A percentile compares a stretch with the other conserved stretches of the same genome.
phyloP scores from a whole-genome alignment of 805 yeast species.

The Nakazawaea ishiwadae region DNA sequence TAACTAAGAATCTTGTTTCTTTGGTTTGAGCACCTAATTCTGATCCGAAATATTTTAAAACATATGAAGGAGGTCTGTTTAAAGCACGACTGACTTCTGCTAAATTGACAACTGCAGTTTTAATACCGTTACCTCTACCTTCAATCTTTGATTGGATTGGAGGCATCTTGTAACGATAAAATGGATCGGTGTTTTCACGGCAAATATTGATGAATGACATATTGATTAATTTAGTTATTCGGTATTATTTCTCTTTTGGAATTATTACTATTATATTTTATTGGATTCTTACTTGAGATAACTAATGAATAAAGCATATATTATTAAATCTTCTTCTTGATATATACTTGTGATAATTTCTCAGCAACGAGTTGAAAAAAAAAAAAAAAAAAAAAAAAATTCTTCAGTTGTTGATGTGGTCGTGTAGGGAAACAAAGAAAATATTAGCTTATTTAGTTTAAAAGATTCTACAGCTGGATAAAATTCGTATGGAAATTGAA shows the following conservation, averaged over 20 bases:
- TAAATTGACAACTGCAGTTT: slow-evolving; percentile 87
- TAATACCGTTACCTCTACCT: slow-evolving; percentile 99
- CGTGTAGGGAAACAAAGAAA: no score
- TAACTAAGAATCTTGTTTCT: slow-evolving; percentile 83
- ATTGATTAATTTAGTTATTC: slow-evolving; percentile 15
- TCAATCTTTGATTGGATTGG: slow-evolving; percentile 94
- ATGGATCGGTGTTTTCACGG: slow-evolving; percentile 96
- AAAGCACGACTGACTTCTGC: slow-evolving; percentile 92
- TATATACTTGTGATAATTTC: no score
- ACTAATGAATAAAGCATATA: neutral
- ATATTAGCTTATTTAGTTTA: no score
- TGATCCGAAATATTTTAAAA: slow-evolving; percentile 91
- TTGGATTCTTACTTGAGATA: no score
- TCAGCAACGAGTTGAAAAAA: no score
- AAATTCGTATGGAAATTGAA: no score
- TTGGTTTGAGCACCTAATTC: slow-evolving; percentile 97
- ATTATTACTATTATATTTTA: no score
- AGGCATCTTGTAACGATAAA: slow-evolving; percentile 99
- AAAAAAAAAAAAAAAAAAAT: no score
- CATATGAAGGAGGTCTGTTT: slow-evolving; percentile 87
- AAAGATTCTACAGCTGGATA: no score
- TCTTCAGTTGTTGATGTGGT: no score
- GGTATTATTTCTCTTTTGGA: slow-evolving; percentile 2
- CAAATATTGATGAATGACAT: slow-evolving; percentile 92
- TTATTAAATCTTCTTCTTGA: neutral